Percentiles rank a stretch among this genome's conserved stretches.
Conservation (phyloP, 2,329 filamentous ascomycete genomes). For the Fusarium musae region DNA sequence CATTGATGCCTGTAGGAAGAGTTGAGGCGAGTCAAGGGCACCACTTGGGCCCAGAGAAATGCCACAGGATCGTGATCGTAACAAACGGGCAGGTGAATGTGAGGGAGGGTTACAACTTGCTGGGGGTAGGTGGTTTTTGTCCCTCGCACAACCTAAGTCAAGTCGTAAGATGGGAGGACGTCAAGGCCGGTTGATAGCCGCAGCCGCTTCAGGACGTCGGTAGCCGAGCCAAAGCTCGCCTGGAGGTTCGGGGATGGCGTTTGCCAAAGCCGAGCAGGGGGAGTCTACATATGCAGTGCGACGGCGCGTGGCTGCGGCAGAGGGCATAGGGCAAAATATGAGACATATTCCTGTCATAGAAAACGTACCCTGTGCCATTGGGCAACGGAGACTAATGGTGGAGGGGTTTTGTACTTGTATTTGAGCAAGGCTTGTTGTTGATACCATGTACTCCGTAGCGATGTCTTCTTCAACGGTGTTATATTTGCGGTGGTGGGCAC, state of each 20-base stretch:
- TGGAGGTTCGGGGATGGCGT: conserved; percentile 37
- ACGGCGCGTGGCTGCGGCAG: conserved; percentile 25
- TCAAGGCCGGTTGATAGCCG: conserved; percentile 19
- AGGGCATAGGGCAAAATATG: conserved; percentile 6
- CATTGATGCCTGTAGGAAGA: background rate
- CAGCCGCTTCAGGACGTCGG: conserved; percentile 35
- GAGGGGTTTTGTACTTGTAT: conserved; percentile 2
- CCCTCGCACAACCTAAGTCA: conserved; percentile 5
- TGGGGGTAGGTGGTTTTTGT: conserved; percentile 44
- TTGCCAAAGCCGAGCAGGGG: conserved; percentile 37
- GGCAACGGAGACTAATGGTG: conserved; percentile 5
- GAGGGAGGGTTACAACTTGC: conserved; percentile 19
- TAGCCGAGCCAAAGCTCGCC: conserved; percentile 43
- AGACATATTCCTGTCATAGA: conserved; percentile 40
- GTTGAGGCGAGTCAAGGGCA: conserved; percentile 1
- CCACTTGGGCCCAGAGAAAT: background rate
- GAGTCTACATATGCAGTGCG: conserved; percentile 12
- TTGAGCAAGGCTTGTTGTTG: conserved; percentile 20
- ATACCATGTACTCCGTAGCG: background rate
- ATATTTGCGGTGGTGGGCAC: background rate
- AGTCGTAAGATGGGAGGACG: conserved; percentile 35
- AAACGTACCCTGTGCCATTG: conserved; percentile 29
- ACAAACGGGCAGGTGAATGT: conserved; percentile 17
- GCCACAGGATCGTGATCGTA: conserved; percentile 20
- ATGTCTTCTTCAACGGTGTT: conserved; percentile 16